Conservation (phyloP, 2,329 filamentous ascomycete genomes). For the Cercospora janseana region DNA sequence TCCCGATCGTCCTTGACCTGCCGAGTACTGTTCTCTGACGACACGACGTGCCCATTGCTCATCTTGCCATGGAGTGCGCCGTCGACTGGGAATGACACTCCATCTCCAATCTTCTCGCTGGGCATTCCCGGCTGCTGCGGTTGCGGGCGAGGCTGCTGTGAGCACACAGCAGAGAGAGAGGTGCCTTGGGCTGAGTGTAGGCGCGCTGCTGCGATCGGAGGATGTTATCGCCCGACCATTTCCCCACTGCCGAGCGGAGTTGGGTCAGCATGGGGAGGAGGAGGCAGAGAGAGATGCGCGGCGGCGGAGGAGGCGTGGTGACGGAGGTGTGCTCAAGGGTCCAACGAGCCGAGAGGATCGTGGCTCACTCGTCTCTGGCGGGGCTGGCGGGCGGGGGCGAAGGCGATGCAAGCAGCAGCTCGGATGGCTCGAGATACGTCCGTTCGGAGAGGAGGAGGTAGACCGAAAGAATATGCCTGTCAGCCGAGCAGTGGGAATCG, state of each 20-base stretch:
- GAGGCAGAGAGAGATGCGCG: not conserved
- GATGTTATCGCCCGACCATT: slow-evolving; percentile 12
- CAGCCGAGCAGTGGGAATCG: no score
- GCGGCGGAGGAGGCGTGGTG: not conserved
- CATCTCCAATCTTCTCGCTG: slow-evolving; percentile 11
- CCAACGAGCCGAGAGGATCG: slow-evolving; percentile 9
- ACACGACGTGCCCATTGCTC: slow-evolving; percentile 10
- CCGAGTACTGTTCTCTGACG: not conserved
- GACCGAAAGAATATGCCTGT: no score
- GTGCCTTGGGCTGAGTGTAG: not conserved
- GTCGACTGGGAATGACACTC: slow-evolving; percentile 1
- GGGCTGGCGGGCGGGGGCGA: slow-evolving; percentile 3
- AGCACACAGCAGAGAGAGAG: slow-evolving; percentile 13
- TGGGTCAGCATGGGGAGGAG: not conserved
- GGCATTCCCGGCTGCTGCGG: slow-evolving; percentile 15
- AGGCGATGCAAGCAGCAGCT: not conserved
- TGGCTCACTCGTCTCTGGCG: slow-evolving; percentile 1
- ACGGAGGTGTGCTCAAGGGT: slow-evolving; percentile 6
- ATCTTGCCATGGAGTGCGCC: not conserved
- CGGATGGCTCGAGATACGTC: no score
- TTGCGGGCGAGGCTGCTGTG: not conserved
- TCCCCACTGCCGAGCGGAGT: slow-evolving; percentile 7
- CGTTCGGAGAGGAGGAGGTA: no score
- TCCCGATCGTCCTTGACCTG: slow-evolving; percentile 3
- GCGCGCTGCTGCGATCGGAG: slow-evolving; percentile 3